Evolutionary conservation across 2,329 filamentous ascomycete genomes (phyloP).

Genomic region (Epichloe brachyelytri): DNA sequence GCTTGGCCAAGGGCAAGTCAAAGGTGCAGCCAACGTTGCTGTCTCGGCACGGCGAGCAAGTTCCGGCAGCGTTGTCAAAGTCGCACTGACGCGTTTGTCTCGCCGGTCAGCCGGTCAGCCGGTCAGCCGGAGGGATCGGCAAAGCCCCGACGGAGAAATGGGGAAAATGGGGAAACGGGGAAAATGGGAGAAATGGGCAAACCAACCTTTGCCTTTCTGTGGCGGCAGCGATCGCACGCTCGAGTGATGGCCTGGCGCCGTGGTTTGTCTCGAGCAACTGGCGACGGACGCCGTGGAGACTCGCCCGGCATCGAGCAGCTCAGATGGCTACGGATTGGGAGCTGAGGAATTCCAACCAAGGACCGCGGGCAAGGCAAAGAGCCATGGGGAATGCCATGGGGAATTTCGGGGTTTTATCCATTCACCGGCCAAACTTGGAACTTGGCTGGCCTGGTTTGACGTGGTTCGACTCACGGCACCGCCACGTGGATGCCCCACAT

Average conservation of each 20-base stretch:
- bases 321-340: neutral
- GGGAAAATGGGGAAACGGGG: neutral
- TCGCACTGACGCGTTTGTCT: slow-evolving; percentile 14
- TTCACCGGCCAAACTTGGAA: neutral
- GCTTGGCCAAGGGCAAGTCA: slow-evolving; percentile 23
- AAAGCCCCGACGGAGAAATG: slow-evolving; percentile 9
- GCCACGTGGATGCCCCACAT: slow-evolving; percentile 6
- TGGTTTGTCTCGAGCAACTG: slow-evolving; percentile 5
- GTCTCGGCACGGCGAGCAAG: slow-evolving; percentile 21
- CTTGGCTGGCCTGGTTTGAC: too few species aligned
- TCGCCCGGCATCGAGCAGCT: slow-evolving; percentile 7
- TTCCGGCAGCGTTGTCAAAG: slow-evolving; percentile 10
- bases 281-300: slow-evolving; percentile 8
- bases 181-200: neutral
- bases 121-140: neutral
- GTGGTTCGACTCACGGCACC: neutral
- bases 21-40: slow-evolving; percentile 23
- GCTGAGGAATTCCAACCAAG: neutral
- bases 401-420: slow-evolving; percentile 5
- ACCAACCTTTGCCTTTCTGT: slow-evolving; percentile 23
- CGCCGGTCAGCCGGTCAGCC: neutral
- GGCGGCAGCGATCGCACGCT: slow-evolving; percentile 24
- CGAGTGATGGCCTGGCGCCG: slow-evolving; percentile 13
- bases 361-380: neutral
- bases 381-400: neutral